phyloP scores from a whole-genome alignment of 176 grass and related monocot species.

The Cenchrus purpureus region DNA sequence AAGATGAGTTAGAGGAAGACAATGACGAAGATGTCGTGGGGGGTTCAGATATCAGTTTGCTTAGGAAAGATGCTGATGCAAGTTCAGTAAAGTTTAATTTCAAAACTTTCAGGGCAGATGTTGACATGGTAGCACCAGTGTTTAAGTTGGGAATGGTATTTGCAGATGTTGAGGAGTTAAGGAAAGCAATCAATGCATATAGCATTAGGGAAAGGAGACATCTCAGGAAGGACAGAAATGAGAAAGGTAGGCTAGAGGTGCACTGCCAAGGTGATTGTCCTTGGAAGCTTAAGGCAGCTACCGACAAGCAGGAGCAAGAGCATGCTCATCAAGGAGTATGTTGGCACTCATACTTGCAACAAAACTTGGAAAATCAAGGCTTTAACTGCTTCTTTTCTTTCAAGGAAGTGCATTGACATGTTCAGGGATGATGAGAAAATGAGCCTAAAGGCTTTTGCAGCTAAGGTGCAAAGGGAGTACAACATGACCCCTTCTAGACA shows the following conservation, averaged over 20 bases:
- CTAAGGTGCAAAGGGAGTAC: background rate
- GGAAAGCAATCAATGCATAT: background rate
- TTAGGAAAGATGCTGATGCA: background rate
- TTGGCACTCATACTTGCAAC: background rate
- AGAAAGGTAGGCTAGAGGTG: background rate
- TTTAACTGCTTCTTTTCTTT: background rate
- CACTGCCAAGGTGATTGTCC: background rate
- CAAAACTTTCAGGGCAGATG: background rate
- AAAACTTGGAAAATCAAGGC: background rate
- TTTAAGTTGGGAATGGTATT: background rate
- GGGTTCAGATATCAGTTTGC: background rate
- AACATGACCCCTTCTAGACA: background rate
- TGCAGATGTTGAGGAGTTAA: background rate
- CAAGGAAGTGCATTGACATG: background rate
- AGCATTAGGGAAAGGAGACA: background rate
- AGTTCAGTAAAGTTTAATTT: background rate
- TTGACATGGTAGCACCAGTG: background rate
- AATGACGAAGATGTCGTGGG: background rate
- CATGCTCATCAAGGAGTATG: background rate
- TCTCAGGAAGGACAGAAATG: background rate
- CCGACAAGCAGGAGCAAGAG: background rate
- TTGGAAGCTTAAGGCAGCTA: background rate
- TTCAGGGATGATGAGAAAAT: background rate
- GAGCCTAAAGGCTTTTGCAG: background rate
- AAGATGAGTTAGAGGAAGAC: background rate